phyloP scores from a whole-genome alignment of 768 basidiomycete species.

The Austroboletus eburneus region DNA sequence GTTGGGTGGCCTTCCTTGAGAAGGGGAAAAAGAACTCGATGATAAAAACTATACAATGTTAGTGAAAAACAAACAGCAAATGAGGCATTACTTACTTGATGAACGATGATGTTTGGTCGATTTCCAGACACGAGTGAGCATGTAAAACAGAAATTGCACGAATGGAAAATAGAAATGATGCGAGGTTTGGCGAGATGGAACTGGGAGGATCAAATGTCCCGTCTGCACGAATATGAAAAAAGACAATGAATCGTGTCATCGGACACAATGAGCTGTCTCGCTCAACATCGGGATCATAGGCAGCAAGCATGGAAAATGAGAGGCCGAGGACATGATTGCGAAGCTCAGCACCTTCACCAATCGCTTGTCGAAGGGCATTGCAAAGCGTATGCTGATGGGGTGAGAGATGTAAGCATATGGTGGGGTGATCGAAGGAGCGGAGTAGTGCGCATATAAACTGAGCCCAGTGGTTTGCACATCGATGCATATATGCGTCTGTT shows the following conservation, averaged over 20 bases:
- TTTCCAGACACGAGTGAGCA: no score
- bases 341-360: neutral
- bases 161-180: neutral
- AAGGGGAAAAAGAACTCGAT: neutral
- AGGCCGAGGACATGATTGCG: neutral
- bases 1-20: neutral
- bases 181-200: neutral
- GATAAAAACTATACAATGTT: neutral
- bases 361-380: neutral
- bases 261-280: neutral
- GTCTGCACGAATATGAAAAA: conserved; percentile 1
- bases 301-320: neutral
- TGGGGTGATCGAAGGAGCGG: neutral
- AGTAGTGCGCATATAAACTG: neutral
- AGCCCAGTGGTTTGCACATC: neutral
- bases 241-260: neutral
- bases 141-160: neutral
- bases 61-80: no score
- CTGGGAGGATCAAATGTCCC: neutral
- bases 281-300: neutral
- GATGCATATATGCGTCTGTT: neutral
- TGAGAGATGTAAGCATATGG: neutral
- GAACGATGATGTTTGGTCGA: no score
- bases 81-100: no score
- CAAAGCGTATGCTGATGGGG: neutral